Evolutionary conservation across 352 stramenopile species (phyloP).

Genomic region (Vaucheria bursata): DNA sequence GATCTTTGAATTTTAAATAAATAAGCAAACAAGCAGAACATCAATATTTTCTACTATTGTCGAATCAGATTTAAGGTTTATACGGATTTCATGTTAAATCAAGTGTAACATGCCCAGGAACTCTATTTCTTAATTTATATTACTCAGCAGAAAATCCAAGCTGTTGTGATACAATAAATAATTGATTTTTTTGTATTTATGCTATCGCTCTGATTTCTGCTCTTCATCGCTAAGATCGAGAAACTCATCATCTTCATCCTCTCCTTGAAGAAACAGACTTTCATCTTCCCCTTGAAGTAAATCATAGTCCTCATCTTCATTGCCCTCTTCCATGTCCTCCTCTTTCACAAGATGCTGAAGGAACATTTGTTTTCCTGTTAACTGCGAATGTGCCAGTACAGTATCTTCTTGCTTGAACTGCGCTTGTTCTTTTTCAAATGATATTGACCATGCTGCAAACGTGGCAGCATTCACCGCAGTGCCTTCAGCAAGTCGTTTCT

Average conservation of each 20-base stretch:
- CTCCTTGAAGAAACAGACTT: conserved; percentile 17
- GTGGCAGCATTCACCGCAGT: conserved; percentile 22
- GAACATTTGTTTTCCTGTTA: conserved; percentile 45
- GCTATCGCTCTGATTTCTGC: background rate
- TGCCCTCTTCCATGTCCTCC: conserved; percentile 24
- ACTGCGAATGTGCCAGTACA: conserved; percentile 12
- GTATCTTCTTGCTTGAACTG: conserved; percentile 1
- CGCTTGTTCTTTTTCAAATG: conserved; percentile 30
- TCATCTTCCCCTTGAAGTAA: conserved; percentile 23
- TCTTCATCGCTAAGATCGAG: conserved; percentile 26
- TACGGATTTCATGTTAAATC: no score
- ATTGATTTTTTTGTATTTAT: no score
- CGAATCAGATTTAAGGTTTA: no score
- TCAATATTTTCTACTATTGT: no score
- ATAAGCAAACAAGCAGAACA: no score
- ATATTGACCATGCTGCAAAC: conserved; percentile 8
- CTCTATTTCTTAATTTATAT: no score
- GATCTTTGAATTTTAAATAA: no score
- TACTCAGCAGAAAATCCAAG: no score
- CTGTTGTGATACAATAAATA: no score
- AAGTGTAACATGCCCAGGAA: no score
- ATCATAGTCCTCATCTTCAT: background rate
- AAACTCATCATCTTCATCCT: conserved; percentile 15
- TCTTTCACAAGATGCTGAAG: conserved; percentile 33
- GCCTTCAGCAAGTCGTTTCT: conserved; percentile 22